Base-by-base conservation (phyloP, 768 basidiomycete genomes). In the Neoboletus brunneissimus region DNA sequence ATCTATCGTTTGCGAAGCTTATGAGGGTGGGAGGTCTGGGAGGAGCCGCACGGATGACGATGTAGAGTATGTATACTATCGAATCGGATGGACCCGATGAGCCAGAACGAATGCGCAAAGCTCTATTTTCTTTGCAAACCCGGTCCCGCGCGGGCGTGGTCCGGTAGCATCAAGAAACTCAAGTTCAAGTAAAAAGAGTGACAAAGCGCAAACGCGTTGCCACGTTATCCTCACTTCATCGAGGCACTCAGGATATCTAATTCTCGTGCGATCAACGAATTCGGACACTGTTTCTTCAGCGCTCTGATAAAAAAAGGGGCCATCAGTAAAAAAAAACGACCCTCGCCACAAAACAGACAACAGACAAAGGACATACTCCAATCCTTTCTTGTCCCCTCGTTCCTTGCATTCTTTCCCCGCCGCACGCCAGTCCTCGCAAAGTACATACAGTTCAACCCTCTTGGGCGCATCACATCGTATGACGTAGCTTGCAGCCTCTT, bases 361-460 rank as follows among this genome's bases (percentile, higher is more conserved):
- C 25, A 25, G 5, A 25, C n/a, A 25, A 25, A 25, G 25, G 25
- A 25, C 25, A 5, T 25, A 25, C 25, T 25, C 25, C 25, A 25
- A 25, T 25, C 25, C 25, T 25, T 25, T 25, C 5, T 25, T 25
- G 5, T 25, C 25, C 25, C 25, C 25, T 25, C 25, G 25, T 5
- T 25, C 25, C 25, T 25, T 25, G 25, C 25, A 25, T 25, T 25
- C 25, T 25, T 5, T 25, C 25, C 25, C 25, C 0, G 94, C 95
- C 68, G 83, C 76, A 38, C 86, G 81, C 93, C 93, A 97, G 54
- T 97, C 96, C 3, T 89, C 89, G 64, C 94, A 97, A 58, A 85
- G 79, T 23, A 94, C 88, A 65, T 92, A 99, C 41, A 99, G 73
- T 55, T 98, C 94, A 4, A 88, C 84, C 23, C 94, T 80, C 62